Evolutionary conservation across 139 green algal genomes (phyloP).

Genomic region (Chlorella sp.): DNA sequence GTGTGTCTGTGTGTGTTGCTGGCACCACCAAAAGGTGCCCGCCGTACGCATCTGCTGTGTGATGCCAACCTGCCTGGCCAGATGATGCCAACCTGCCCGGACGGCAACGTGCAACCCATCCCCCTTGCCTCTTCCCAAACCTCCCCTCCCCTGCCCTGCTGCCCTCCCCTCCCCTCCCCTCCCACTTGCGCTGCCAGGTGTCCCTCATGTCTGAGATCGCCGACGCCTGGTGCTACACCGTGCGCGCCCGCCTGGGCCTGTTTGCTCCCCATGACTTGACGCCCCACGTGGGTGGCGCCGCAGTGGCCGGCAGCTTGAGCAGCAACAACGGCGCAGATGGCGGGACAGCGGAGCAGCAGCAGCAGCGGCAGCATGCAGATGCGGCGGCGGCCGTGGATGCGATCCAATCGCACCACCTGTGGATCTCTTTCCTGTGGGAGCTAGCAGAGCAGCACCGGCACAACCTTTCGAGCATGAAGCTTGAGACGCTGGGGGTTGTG

Average conservation of each 20-base stretch:
- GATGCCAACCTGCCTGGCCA: background rate
- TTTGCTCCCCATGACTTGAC: slow-evolving; percentile 49
- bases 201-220: slow-evolving; percentile 61
- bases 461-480: slow-evolving; percentile 5
- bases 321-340: background rate
- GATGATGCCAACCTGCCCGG: background rate
- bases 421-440: slow-evolving; percentile 52
- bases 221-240: slow-evolving; percentile 64
- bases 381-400: background rate
- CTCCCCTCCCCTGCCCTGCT: background rate
- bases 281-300: background rate
- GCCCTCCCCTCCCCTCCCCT: background rate
- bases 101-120: background rate
- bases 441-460: background rate
- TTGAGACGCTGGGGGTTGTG: background rate
- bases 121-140: background rate
- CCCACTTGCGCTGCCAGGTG: slow-evolving; percentile 44
- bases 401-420: slow-evolving; percentile 53
- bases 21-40: background rate
- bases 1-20: background rate
- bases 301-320: background rate
- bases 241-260: slow-evolving; percentile 64
- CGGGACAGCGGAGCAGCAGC: no score
- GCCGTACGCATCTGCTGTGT: background rate
- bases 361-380: background rate